phyloP scores from a whole-genome alignment of 1,139 yeast species.

The Debaryomyces psychrophilus region DNA sequence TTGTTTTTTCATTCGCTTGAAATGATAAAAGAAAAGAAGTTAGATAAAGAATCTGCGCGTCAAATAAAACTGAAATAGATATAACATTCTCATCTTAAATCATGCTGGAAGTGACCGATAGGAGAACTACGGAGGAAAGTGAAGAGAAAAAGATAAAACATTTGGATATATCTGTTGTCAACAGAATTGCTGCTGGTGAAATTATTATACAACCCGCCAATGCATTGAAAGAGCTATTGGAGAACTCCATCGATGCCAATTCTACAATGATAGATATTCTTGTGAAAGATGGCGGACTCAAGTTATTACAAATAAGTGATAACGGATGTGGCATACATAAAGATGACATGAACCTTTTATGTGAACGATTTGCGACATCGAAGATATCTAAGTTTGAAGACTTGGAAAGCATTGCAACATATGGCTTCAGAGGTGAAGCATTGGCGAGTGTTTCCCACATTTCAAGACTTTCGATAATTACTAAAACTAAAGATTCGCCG shows the following conservation, averaged over 20 bases:
- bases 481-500: slow-evolving; percentile 60
- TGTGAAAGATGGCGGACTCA: slow-evolving; percentile 58
- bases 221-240: slow-evolving; percentile 59
- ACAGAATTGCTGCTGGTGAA: slow-evolving; percentile 96
- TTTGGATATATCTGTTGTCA: slow-evolving; percentile 72
- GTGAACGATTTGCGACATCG: slow-evolving; percentile 63
- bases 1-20: not conserved
- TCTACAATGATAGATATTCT: slow-evolving; percentile 52
- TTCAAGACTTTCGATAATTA: slow-evolving; percentile 72
- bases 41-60: slow-evolving; percentile 2
- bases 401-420: slow-evolving; percentile 50
- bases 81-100: not conserved
- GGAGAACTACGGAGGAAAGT: not conserved
- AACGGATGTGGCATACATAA: slow-evolving; percentile 54
- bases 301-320: slow-evolving; percentile 55
- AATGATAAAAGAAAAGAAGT: not conserved
- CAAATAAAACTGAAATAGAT: not conserved
- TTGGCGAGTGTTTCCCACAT: slow-evolving; percentile 63
- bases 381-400: slow-evolving; percentile 54
- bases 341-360: slow-evolving; percentile 50
- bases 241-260: slow-evolving; percentile 57
- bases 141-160: slow-evolving; percentile 30
- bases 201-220: slow-evolving; percentile 92
- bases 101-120: not conserved
- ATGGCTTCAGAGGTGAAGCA: slow-evolving; percentile 68